These are phyloP conservation scores for Tilletia walkeri DNA, from an alignment of 1,284 basidiomycete species.

Conservation along the genomic window DNA sequence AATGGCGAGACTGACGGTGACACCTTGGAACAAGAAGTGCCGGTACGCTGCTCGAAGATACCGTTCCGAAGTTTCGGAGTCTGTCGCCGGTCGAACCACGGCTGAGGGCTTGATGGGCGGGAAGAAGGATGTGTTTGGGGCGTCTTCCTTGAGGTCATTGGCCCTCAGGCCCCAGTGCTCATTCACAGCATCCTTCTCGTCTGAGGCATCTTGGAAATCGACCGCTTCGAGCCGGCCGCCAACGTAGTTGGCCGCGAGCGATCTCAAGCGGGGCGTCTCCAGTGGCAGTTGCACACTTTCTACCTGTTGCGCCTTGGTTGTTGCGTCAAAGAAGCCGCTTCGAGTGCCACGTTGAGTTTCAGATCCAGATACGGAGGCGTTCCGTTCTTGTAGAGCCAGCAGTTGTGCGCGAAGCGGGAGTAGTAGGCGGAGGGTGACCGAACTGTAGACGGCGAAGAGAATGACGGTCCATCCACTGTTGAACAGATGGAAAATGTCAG, in stretches of 20 bases:
- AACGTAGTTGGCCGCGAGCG: constrained; percentile 1
- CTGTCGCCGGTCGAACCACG: background rate
- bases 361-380: background rate
- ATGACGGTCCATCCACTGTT: background rate
- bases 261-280: constrained; percentile 2
- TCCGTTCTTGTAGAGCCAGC: background rate
- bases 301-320: background rate
- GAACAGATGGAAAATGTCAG: background rate
- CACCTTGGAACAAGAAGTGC: constrained; percentile 10
- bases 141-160: background rate
- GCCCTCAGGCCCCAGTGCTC: background rate
- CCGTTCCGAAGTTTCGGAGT: constrained; percentile 2
- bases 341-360: background rate
- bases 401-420: constrained; percentile 3
- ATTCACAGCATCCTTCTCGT: background rate
- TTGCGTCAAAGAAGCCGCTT: background rate
- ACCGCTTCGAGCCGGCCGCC: background rate
- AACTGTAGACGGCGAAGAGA: constrained; percentile 4
- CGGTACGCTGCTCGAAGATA: background rate
- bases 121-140: background rate
- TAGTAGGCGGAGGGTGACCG: background rate
- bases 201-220: background rate
- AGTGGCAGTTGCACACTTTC: background rate
- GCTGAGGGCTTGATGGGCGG: constrained; percentile 15
- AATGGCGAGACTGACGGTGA: background rate